Percentiles rank a stretch among this genome's conserved stretches.
phyloP scores from a whole-genome alignment of 2,329 filamentous ascomycete genomes.

The Hirsutella thompsonii region DNA sequence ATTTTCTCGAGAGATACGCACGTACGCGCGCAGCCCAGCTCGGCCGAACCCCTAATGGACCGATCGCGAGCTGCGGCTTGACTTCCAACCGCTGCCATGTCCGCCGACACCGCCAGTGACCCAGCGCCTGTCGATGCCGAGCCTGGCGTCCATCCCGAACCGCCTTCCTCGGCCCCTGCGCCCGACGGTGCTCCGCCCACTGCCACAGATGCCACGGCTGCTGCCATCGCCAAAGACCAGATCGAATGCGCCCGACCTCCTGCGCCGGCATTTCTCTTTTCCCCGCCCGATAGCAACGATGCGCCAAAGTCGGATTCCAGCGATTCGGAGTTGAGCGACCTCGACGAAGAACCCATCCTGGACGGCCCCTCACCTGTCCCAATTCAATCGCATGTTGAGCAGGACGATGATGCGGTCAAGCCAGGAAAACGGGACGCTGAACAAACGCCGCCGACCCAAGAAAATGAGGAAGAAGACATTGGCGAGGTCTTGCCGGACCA shows the following conservation, averaged over 20 bases:
- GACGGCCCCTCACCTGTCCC: conserved; percentile 16
- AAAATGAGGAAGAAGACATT: conserved; percentile 45
- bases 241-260: conserved; percentile 21
- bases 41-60: conserved; percentile 16
- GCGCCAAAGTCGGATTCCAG: conserved; percentile 44
- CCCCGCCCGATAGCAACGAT: conserved; percentile 52
- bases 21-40: conserved; percentile 1
- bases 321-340: conserved; percentile 54
- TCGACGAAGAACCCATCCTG: conserved; percentile 40
- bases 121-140: conserved; percentile 19
- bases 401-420: conserved; percentile 9
- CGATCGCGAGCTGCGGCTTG: conserved; percentile 22
- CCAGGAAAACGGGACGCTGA: conserved; percentile 1
- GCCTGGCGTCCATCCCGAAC: conserved; percentile 2
- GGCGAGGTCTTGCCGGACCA: conserved; percentile 75
- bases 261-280: conserved; percentile 39
- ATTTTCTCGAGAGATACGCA: neutral
- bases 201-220: conserved; percentile 12
- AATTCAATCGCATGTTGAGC: conserved; percentile 10
- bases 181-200: conserved; percentile 1
- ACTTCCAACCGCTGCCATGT: conserved; percentile 30
- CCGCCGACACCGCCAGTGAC: conserved; percentile 39
- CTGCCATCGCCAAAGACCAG: conserved; percentile 13
- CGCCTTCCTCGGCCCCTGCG: conserved; percentile 7
- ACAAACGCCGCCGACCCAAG: conserved; percentile 9